These are phyloP conservation scores for Phytophthora ramorum DNA, from an alignment of 352 stramenopile species.

Conservation along the genomic window DNA sequence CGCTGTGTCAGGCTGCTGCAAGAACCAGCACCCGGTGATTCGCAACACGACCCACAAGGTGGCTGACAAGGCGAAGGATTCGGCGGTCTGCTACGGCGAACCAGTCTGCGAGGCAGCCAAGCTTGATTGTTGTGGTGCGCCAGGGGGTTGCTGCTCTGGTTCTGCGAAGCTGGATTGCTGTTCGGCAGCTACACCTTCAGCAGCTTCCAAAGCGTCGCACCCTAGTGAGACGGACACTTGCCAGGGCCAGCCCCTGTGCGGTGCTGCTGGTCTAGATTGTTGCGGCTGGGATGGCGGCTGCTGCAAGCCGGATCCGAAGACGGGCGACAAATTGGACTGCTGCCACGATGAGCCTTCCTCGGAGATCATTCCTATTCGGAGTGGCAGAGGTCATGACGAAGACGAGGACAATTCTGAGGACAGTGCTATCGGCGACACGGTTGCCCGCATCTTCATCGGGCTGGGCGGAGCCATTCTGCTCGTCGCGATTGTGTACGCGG, in stretches of 20 bases:
- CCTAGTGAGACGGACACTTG: conserved; percentile 30
- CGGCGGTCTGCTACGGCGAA: conserved; percentile 46
- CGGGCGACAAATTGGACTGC: conserved; percentile 45
- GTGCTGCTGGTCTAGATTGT: conserved; percentile 52
- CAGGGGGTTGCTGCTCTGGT: conserved; percentile 54
- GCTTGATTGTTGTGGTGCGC: conserved; percentile 53
- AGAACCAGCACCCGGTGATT: conserved; percentile 51
- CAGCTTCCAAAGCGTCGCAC: conserved; percentile 12
- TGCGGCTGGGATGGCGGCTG: conserved; percentile 50
- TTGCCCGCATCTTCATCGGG: conserved; percentile 47
- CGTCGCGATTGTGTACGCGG: conserved; percentile 48
- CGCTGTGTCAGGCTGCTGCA: conserved; percentile 67
- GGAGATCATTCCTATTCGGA: conserved; percentile 25
- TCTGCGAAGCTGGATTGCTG: conserved; percentile 57
- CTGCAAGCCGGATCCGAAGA: conserved; percentile 44
- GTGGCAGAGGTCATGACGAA: conserved; percentile 13
- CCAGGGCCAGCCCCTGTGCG: conserved; percentile 49
- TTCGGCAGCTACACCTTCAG: conserved; percentile 13
- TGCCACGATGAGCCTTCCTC: conserved; percentile 31
- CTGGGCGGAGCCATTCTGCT: conserved; percentile 48
- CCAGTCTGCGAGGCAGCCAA: conserved; percentile 46
- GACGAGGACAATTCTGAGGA: conserved; percentile 26
- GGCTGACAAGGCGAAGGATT: conserved; percentile 22
- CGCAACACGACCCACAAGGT: conserved; percentile 41
- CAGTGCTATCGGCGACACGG: conserved; percentile 17